A percentile compares a stretch with the other conserved stretches of the same genome.
phyloP scores from a whole-genome alignment of 2,329 filamentous ascomycete species.

The Fusarium ambrosium region DNA sequence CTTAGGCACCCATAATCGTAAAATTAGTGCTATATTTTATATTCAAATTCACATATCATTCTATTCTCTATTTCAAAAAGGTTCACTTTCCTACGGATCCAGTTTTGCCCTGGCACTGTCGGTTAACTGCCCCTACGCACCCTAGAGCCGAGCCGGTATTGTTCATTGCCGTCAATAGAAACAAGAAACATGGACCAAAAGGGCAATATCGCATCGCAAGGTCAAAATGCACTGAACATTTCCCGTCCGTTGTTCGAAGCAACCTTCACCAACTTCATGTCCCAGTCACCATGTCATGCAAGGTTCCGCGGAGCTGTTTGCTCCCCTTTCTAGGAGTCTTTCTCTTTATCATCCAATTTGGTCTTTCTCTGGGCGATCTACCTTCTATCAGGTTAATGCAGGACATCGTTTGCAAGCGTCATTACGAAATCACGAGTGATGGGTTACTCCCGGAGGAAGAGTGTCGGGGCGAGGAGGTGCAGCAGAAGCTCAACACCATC shows the following conservation, averaged over 20 bases:
- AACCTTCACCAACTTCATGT: neutral
- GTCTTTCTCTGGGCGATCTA: constrained; percentile 41
- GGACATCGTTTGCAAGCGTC: constrained; percentile 42
- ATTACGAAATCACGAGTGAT: constrained; percentile 5
- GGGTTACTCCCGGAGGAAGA: constrained; percentile 30
- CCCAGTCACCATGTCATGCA: constrained; percentile 27
- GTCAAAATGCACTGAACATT: neutral
- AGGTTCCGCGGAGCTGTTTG: constrained; percentile 28
- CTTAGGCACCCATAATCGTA: neutral
- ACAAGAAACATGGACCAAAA: neutral
- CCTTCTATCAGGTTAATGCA: constrained; percentile 43
- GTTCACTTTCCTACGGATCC: neutral
- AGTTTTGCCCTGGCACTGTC: neutral
- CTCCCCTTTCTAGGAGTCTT: constrained; percentile 40
- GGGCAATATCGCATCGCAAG: neutral
- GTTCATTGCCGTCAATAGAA: neutral
- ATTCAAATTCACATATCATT: neutral
- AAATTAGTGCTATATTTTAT: neutral
- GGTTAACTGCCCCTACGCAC: neutral
- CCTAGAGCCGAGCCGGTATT: neutral
- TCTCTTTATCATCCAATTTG: constrained; percentile 45
- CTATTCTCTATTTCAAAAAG: neutral
- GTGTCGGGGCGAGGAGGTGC: constrained; percentile 38
- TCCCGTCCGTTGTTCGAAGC: neutral
- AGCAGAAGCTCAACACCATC: constrained; percentile 41